Percentiles rank a stretch among this genome's conserved stretches.
phyloP scores from a whole-genome alignment of 805 yeast species.

The Candida dajiaensis region DNA sequence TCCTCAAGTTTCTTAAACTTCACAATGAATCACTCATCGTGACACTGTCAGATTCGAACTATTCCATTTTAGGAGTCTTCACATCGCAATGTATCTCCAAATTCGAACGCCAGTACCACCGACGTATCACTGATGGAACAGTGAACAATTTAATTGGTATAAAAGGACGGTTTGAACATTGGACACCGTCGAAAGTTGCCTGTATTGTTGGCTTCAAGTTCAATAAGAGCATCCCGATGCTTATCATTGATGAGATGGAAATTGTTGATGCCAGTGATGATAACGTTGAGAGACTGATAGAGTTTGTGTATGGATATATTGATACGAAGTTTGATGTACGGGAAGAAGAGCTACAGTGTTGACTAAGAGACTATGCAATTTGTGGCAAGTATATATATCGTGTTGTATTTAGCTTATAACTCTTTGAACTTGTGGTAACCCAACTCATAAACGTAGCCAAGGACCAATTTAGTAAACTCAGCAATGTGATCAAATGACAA shows the following conservation, averaged over 20 bases:
- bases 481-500: slow-evolving; percentile 72
- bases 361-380: neutral
- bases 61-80: neutral
- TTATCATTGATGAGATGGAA: neutral
- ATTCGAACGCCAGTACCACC: neutral
- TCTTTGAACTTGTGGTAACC: slow-evolving; percentile 30
- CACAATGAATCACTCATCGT: neutral
- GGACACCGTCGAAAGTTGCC: neutral
- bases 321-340: neutral
- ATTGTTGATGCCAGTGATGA: neutral
- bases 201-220: neutral
- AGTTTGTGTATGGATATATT: neutral
- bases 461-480: slow-evolving; percentile 73
- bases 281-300: neutral
- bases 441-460: slow-evolving; percentile 72
- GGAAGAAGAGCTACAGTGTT: neutral
- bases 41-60: neutral
- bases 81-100: neutral
- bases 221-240: neutral
- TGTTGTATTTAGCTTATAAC: neutral
- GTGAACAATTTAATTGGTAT: neutral
- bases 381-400: too few species aligned
- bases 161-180: neutral
- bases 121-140: neutral
- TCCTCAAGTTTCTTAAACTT: neutral